A percentile compares a stretch with the other conserved stretches of the same genome.
Conservation (phyloP, 441 rosid genomes). For the Croton setiger region DNA sequence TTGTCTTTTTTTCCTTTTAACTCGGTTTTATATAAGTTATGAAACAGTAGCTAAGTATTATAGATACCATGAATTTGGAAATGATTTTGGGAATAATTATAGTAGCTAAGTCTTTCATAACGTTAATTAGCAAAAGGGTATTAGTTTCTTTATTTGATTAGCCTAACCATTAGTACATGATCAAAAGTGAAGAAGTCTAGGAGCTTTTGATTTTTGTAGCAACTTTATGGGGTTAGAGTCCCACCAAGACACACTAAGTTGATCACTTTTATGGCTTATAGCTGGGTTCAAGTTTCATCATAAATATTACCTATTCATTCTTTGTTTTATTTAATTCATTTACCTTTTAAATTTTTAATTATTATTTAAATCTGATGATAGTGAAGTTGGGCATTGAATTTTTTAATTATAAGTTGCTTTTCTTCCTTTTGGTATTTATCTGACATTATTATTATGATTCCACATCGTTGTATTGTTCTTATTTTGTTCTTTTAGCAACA, state of each 20-base stretch:
- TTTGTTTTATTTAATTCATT: background rate
- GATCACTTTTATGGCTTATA: background rate
- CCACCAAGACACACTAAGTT: background rate
- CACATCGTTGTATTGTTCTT: background rate
- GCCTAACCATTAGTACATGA: slow-evolving; percentile 1
- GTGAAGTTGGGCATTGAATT: background rate
- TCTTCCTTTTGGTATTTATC: background rate
- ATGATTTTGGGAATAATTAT: background rate
- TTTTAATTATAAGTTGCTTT: background rate
- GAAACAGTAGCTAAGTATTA: background rate
- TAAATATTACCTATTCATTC: background rate
- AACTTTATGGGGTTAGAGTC: background rate
- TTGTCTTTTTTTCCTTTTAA: slow-evolving; percentile 8
- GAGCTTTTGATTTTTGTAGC: slow-evolving; percentile 10
- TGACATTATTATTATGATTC: background rate
- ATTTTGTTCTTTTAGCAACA: too few relatives aligned
- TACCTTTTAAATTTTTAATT: background rate
- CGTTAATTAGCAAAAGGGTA: slow-evolving; percentile 9
- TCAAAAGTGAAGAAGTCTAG: background rate
- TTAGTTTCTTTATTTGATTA: background rate
- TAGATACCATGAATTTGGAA: too few relatives aligned
- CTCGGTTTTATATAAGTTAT: too few relatives aligned
- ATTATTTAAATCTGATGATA: background rate
- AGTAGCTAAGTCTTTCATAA: background rate
- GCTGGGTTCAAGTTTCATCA: background rate